These are phyloP conservation scores for Candida pseudofarinosa DNA, from an alignment of 805 yeast genomes.

Conservation along the genomic window DNA sequence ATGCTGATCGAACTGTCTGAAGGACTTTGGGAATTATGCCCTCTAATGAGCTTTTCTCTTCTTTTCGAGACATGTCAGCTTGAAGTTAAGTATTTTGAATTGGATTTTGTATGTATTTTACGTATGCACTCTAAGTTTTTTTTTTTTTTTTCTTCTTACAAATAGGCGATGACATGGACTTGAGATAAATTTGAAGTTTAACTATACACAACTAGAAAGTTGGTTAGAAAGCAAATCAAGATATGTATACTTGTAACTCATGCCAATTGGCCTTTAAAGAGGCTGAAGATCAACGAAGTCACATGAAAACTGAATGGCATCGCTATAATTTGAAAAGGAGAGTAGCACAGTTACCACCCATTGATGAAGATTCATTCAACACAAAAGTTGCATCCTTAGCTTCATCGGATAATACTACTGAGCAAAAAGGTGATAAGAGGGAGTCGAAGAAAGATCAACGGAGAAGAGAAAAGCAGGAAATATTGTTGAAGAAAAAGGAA, in stretches of 20 bases:
- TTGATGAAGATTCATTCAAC: constrained; percentile 39
- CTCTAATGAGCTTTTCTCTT: constrained; percentile 4
- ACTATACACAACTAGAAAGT: too few species aligned
- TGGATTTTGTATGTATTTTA: too few species aligned
- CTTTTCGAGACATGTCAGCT: not conserved
- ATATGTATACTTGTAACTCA: constrained; percentile 69
- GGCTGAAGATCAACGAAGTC: constrained; percentile 83
- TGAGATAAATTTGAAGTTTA: too few species aligned
- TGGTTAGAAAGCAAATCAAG: too few species aligned
- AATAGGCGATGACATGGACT: too few species aligned
- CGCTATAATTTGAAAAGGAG: constrained; percentile 91
- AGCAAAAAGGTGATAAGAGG: constrained; percentile 17
- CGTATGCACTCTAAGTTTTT: too few species aligned
- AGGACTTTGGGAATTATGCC: constrained; percentile 46
- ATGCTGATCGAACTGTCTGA: constrained; percentile 58
- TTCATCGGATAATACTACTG: constrained; percentile 12
- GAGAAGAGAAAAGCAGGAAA: constrained; percentile 46
- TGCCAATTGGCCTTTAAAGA: constrained; percentile 77
- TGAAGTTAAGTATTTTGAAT: too few species aligned
- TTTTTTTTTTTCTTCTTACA: too few species aligned
- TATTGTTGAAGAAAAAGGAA: constrained; percentile 45
- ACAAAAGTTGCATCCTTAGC: constrained; percentile 21
- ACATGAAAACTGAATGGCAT: constrained; percentile 99
- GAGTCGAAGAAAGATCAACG: constrained; percentile 49
- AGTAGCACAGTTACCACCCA: constrained; percentile 60